phyloP scores from a whole-genome alignment of 108 stramenopile species.

The Fistulifera solaris region DNA sequence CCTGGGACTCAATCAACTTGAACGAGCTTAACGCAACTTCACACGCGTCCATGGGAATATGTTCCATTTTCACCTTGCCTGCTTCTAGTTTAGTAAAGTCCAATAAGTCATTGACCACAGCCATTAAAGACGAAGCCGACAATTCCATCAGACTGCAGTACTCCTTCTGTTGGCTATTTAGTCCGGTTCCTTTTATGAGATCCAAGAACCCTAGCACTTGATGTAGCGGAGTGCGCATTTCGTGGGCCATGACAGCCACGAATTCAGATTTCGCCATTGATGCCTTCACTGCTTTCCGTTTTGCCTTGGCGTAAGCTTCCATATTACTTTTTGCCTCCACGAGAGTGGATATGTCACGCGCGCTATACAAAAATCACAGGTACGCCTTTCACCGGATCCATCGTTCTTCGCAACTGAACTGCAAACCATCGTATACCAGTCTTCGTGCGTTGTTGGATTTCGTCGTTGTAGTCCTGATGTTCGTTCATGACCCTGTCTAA shows the following conservation, averaged over 20 bases:
- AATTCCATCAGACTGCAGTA: constrained; percentile 21
- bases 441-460: constrained; percentile 18
- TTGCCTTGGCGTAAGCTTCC: constrained; percentile 10
- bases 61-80: constrained; percentile 42
- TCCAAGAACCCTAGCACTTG: constrained; percentile 57
- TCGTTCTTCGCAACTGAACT: constrained; percentile 24
- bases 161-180: constrained; percentile 28
- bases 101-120: constrained; percentile 38
- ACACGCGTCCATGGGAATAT: constrained; percentile 27
- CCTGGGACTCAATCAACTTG: constrained; percentile 8
- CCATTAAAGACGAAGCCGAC: constrained; percentile 25
- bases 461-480: constrained; percentile 2
- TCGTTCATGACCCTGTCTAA: constrained; percentile 9
- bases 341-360: constrained; percentile 23
- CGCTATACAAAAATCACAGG: constrained; percentile 22
- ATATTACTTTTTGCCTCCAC: too few species aligned
- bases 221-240: constrained; percentile 51
- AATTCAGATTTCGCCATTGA: constrained; percentile 7
- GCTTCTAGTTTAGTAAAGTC: constrained; percentile 44
- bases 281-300: constrained; percentile 19
- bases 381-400: constrained; percentile 25
- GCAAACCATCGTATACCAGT: constrained; percentile 20
- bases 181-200: constrained; percentile 24
- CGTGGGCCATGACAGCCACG: constrained; percentile 46
- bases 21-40: constrained; percentile 30